A percentile compares a stretch with the other conserved stretches of the same genome.
Evolutionary conservation across 257 asterid species (phyloP).

Genomic region (Solanum raphanifolium): DNA sequence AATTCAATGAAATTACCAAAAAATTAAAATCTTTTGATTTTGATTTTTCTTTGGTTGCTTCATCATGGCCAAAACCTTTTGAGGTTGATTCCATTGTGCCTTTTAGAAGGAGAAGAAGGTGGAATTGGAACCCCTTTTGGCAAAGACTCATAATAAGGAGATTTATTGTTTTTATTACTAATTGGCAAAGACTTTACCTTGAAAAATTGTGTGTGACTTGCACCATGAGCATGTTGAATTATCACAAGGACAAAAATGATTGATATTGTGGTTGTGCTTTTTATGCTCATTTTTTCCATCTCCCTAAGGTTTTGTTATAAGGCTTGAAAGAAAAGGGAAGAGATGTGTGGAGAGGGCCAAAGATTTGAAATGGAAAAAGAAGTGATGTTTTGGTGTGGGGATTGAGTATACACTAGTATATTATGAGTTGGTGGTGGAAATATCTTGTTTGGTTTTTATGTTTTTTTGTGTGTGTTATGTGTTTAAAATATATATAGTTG

Average conservation of each 20-base stretch:
- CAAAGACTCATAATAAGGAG: conserved; percentile 25
- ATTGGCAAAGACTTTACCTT: conserved; percentile 26
- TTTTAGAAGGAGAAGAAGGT: conserved; percentile 60
- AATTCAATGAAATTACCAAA: background rate
- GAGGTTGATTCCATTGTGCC: conserved; percentile 51
- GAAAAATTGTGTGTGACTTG: conserved; percentile 37
- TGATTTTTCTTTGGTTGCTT: background rate
- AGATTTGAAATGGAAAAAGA: background rate
- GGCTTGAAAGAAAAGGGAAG: background rate
- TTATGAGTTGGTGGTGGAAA: background rate
- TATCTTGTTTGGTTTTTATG: background rate
- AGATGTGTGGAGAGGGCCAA: background rate
- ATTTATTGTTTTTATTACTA: background rate
- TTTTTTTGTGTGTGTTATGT: background rate
- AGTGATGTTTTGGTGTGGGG: background rate
- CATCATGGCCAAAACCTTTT: background rate
- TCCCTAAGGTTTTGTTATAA: background rate
- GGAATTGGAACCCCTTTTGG: conserved; percentile 74
- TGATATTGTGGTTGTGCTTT: conserved; percentile 3
- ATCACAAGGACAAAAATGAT: conserved; percentile 8
- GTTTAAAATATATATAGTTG: background rate
- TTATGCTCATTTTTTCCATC: conserved; percentile 21
- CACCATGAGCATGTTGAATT: conserved; percentile 24
- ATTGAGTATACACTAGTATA: background rate
- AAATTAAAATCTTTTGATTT: too few relatives aligned